Evolutionary conservation across 768 basidiomycete species (phyloP).

Genomic region (Obba rivulosa): DNA sequence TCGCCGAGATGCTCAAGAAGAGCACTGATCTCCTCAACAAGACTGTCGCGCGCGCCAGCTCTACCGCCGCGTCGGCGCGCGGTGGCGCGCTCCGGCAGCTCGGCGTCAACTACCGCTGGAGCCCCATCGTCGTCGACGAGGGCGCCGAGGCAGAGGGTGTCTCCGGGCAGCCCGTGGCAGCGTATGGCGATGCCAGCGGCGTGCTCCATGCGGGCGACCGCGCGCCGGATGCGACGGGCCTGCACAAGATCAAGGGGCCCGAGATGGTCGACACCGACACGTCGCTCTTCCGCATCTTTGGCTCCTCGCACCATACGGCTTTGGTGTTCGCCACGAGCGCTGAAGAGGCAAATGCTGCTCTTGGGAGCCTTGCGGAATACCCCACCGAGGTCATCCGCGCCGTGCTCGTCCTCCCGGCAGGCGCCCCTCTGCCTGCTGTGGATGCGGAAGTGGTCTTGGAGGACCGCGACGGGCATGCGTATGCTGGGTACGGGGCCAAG

Average conservation of each 20-base stretch:
- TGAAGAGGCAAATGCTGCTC: background rate
- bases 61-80: background rate
- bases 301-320: slow-evolving; percentile 22
- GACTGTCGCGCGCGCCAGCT: too few relatives aligned
- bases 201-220: slow-evolving; percentile 37
- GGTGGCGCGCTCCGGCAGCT: slow-evolving; percentile 31
- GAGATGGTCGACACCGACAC: slow-evolving; percentile 5
- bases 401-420: background rate
- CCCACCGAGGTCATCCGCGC: background rate
- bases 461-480: slow-evolving; percentile 9
- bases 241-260: slow-evolving; percentile 3
- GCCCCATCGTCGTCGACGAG: slow-evolving; percentile 41
- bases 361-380: background rate
- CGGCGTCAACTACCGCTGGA: slow-evolving; percentile 51
- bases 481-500: slow-evolving; percentile 2
- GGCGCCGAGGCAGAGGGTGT: background rate
- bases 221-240: slow-evolving; percentile 38
- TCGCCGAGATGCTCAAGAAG: slow-evolving; percentile 25
- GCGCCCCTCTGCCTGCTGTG: background rate
- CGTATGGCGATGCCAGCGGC: background rate
- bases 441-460: background rate
- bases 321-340: slow-evolving; percentile 22
- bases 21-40: slow-evolving; percentile 9
- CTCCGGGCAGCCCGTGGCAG: background rate
- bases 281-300: slow-evolving; percentile 25